Conservation (phyloP, 345 rosid genomes). For the Hibiscus mutabilis region DNA sequence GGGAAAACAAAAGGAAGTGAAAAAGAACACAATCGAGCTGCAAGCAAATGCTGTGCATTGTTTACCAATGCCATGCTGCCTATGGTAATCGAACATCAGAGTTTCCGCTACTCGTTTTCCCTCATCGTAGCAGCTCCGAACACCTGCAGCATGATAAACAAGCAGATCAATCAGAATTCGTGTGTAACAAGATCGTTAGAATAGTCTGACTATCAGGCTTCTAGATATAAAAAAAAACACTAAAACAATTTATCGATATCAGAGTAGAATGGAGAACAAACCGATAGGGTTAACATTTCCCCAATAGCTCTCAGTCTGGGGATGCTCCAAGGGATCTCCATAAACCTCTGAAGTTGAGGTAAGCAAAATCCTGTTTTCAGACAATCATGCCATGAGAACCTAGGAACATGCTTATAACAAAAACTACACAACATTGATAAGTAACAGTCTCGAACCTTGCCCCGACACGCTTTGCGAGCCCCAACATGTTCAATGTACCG, state of each 20-base stretch:
- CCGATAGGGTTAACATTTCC: slow-evolving; percentile 98
- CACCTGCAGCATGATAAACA: slow-evolving; percentile 35
- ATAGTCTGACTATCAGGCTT: neutral
- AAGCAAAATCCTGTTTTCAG: slow-evolving; percentile 57
- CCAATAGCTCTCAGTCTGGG: slow-evolving; percentile 86
- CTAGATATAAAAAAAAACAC: neutral
- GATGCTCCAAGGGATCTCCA: slow-evolving; percentile 91
- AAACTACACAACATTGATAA: neutral
- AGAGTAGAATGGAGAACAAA: slow-evolving; percentile 17
- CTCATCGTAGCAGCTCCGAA: slow-evolving; percentile 91
- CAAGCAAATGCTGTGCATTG: neutral
- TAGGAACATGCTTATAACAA: neutral
- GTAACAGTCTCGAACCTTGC: slow-evolving; percentile 48
- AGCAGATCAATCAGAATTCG: neutral
- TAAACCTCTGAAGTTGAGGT: slow-evolving; percentile 97
- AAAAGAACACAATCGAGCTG: neutral
- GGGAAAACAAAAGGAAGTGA: neutral
- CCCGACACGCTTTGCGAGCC: slow-evolving; percentile 96
- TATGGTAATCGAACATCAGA: slow-evolving; percentile 88
- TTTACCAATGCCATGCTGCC: slow-evolving; percentile 89
- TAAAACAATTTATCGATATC: neutral
- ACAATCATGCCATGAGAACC: neutral
- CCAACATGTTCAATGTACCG: slow-evolving; percentile 89
- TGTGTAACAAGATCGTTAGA: neutral
- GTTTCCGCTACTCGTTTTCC: slow-evolving; percentile 94